Evolutionary conservation across 208 protist genomes (phyloP).

Genomic region (Porcisia hertigi): DNA sequence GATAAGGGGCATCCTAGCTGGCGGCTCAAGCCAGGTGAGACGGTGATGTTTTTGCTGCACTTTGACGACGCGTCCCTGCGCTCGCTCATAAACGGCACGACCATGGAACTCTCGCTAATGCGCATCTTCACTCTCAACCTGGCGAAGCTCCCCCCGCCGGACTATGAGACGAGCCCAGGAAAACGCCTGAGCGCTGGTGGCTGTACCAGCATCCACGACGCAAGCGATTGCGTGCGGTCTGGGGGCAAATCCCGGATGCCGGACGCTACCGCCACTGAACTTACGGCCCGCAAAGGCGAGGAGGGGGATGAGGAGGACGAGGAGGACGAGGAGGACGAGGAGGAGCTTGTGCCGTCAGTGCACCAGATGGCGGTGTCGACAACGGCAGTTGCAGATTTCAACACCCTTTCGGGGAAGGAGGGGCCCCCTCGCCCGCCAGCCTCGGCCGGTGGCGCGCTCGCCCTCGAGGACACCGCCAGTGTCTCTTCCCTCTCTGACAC

Average conservation of each 20-base stretch:
- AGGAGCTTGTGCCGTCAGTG: conserved; percentile 26
- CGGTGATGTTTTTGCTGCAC: conserved; percentile 63
- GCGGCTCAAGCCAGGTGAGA: conserved; percentile 53
- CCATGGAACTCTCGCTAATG: conserved; percentile 48
- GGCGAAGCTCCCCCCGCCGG: conserved; percentile 46
- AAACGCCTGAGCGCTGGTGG: conserved; percentile 1
- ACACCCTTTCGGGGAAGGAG: conserved; percentile 12
- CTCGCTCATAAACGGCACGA: conserved; percentile 41
- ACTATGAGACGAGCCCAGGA: conserved; percentile 33
- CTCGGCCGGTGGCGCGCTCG: conserved; percentile 2
- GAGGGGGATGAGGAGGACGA: conserved; percentile 49
- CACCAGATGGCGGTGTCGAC: conserved; percentile 15
- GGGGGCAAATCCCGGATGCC: background rate
- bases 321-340: conserved; percentile 48
- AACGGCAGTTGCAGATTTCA: conserved; percentile 4
- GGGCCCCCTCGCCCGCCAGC: conserved; percentile 5
- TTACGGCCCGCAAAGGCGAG: background rate
- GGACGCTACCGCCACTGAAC: background rate
- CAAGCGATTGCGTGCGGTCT: background rate
- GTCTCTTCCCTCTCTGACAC: conserved; percentile 31
- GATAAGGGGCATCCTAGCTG: conserved; percentile 23
- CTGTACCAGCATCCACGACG: background rate
- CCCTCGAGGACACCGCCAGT: conserved; percentile 16
- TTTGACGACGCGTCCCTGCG: conserved; percentile 26
- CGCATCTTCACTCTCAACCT: conserved; percentile 73